Base-by-base conservation (phyloP, 805 yeast species). In the Hanseniaspora occidentalis region DNA sequence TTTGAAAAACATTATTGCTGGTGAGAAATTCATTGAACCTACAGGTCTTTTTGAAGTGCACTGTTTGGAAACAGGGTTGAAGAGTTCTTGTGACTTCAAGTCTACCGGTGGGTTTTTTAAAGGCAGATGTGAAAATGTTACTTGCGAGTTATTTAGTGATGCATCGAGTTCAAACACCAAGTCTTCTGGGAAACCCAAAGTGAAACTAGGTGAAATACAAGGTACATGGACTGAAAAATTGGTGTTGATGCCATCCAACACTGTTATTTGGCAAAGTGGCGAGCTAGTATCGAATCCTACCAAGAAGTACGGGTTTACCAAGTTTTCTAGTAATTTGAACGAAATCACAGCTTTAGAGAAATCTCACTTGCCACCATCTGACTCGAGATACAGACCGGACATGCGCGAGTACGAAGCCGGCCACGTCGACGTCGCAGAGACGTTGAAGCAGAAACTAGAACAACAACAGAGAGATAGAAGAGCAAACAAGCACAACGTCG, bases 21-120 rank as follows among this genome's bases (percentile, higher is more conserved):
- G 98, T 20, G 98, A 92, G 52, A 82, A 85, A 57, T 92, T 88
- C 58, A 68, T 84, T 11, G 98, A 92, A 55, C 98, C 98, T 1
- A 66, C 71, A 2, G 77, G 84, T 14, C 60, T 76, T 2, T 67
- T 84, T 45, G 74, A 79, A 0, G 67, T 92, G 2, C 70, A 72
- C 36, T 74, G 86, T 2, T 73, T 84, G 2, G 65, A 64, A n/a
- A 94, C 94, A 0, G 18, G 31, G 3, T 22, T 35, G 20, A 38
- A 38, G 10, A 35, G 41, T 16, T 24, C 35, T 6, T 42, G 36
- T 35, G 39, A 8, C 1, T 92, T 84, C 64, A 80, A 84, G 44
- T 69, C 77, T 36, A 81, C 86, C 19, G 88, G 94, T 3, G 77
- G 92, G 72, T 88, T 92, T 61, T 75, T 88, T 44, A 78, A 81